Evolutionary conservation across 2,329 filamentous ascomycete species (phyloP).

Genomic region (Zelopaecilomyces penicillatus): DNA sequence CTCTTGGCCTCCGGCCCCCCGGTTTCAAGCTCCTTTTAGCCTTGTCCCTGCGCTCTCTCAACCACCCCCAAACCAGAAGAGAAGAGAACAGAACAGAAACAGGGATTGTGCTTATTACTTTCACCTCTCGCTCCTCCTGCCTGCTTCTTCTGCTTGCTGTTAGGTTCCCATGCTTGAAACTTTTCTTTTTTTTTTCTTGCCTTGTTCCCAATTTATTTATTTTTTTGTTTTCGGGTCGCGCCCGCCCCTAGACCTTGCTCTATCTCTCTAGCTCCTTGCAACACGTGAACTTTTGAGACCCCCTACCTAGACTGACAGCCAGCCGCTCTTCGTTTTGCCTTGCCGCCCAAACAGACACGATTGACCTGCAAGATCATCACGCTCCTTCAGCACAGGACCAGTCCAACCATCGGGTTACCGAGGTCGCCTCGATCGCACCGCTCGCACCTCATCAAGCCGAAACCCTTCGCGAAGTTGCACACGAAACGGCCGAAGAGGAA

Average conservation of each 20-base stretch:
- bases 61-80: not conserved
- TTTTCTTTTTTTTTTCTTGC: slow-evolving; percentile 2
- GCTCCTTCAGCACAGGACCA: slow-evolving; percentile 82
- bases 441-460: slow-evolving; percentile 78
- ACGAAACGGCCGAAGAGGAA: slow-evolving; percentile 68
- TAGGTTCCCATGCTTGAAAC: too few relatives aligned
- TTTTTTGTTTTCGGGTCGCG: too few relatives aligned
- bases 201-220: not conserved
- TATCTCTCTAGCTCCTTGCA: not conserved
- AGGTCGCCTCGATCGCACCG: slow-evolving; percentile 31
- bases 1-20: too few relatives aligned
- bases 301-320: slow-evolving; percentile 15
- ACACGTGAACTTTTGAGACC: slow-evolving; percentile 8
- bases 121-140: slow-evolving; percentile 1
- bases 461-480: slow-evolving; percentile 69
- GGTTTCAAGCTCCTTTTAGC: slow-evolving; percentile 5
- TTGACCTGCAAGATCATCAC: slow-evolving; percentile 83
- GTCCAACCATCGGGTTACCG: slow-evolving; percentile 24
- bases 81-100: not conserved
- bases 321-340: slow-evolving; percentile 8
- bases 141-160: too few relatives aligned
- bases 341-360: slow-evolving; percentile 57
- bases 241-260: not conserved
- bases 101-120: not conserved
- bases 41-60: not conserved